Evolutionary conservation across 306 rosid genomes (phyloP).

Genomic region (Cucumis cinereus): DNA sequence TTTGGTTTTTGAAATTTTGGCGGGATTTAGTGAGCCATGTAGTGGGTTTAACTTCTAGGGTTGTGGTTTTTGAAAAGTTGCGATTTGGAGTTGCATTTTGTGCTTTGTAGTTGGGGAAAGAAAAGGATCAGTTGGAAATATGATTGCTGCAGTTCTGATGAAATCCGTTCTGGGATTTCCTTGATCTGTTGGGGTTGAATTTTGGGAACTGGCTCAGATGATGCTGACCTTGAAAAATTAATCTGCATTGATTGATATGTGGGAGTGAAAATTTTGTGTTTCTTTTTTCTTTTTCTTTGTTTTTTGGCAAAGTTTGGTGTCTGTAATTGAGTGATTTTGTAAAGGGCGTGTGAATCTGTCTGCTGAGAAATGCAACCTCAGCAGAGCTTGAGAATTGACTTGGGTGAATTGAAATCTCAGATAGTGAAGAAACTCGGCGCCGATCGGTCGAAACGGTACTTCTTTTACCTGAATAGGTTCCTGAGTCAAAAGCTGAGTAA

Average conservation of each 20-base stretch:
- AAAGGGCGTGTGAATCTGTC: slow-evolving; percentile 58
- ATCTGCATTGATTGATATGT: slow-evolving; percentile 16
- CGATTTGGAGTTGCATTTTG: slow-evolving; percentile 62
- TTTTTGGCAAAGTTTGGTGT: slow-evolving; percentile 31
- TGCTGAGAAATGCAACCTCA: slow-evolving; percentile 92
- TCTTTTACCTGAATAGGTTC: slow-evolving; percentile 54
- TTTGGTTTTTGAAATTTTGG: slow-evolving; percentile 22
- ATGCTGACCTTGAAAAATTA: not conserved
- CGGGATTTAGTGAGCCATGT: slow-evolving; percentile 24
- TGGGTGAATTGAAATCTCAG: slow-evolving; percentile 71
- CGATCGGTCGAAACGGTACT: slow-evolving; percentile 64
- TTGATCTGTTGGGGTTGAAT: not conserved
- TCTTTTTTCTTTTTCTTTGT: not conserved
- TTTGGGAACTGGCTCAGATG: not conserved
- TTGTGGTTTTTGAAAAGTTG: slow-evolving; percentile 41
- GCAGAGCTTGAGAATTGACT: slow-evolving; percentile 76
- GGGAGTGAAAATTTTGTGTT: slow-evolving; percentile 32
- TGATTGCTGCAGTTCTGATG: slow-evolving; percentile 17
- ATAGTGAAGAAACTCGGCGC: slow-evolving; percentile 78
- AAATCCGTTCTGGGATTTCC: not conserved
- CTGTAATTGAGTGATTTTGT: slow-evolving; percentile 31
- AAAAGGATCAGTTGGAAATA: slow-evolving; percentile 23
- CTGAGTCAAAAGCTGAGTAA: slow-evolving; percentile 84
- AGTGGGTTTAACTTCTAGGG: slow-evolving; percentile 74
- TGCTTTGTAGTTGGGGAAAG: slow-evolving; percentile 29